Base-by-base conservation (phyloP, 73 alveolate species). In the Paramecium tetraurelia region DNA sequence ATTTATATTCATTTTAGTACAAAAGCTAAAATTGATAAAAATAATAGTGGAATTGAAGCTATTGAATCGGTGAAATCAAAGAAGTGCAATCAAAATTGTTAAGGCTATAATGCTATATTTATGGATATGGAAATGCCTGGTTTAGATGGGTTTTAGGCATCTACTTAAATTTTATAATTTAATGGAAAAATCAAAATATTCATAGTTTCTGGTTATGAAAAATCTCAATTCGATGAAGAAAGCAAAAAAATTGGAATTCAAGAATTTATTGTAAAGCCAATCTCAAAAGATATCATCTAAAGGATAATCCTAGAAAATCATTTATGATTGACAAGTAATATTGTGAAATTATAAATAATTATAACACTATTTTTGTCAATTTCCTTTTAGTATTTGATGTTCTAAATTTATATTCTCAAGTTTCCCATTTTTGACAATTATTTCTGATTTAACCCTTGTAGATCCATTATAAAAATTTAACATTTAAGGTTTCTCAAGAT, bases 81-180 rank as follows among this genome's bases (percentile, higher is more conserved):
- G 36, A 48, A 48, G 24, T 76, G 89, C 29, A 24, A 20, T 16
- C 0, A 85, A 38, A 11, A 31, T 20, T 58, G 85, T 85, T 48
- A 2, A 58, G 92, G 92, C 1, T 85, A 85, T 85, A 5, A 41
- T 4, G 20, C 38, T 14, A 85, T 85, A 16, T 58, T 85, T 4
- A 85, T 85, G 92, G 92, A 85, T 53, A 31, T 57, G 27, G 86
- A 85, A 59, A 85, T 85, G 92, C 92, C 92, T 48, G 21, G 22
- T 7, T 46, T 85, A 44, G 44, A 41, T 85, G 92, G 92, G 1
- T 7, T 57, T 1, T 20, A 85, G 57, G 80, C 85, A 16, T 7
- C 72, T n/a, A 20, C 16, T 6, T 5, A 40, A 18, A 76, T 76
- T 36, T 21, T 38, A 40, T n/a, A 33, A 16, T n/a, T 20, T 8